phyloP scores from a whole-genome alignment of 2,329 filamentous ascomycete species.

The Trichoderma aggressivum region DNA sequence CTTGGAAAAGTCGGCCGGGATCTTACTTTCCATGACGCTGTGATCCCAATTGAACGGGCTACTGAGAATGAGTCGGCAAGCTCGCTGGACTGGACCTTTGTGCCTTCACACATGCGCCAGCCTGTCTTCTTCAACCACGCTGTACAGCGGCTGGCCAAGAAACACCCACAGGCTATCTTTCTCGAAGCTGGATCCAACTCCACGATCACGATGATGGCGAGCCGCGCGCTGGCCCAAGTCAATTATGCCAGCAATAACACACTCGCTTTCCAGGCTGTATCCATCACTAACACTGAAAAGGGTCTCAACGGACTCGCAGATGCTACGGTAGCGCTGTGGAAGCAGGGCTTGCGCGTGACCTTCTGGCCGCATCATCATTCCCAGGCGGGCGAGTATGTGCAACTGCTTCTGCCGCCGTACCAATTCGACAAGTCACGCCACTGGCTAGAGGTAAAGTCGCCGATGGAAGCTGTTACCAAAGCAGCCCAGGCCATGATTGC shows the following conservation, averaged over 20 bases:
- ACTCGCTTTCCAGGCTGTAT: not conserved
- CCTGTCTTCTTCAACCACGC: not conserved
- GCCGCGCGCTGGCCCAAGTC: not conserved
- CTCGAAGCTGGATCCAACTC: not conserved
- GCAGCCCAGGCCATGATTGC: not conserved
- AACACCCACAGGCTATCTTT: not conserved
- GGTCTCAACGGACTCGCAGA: not conserved
- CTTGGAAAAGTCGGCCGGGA: not conserved
- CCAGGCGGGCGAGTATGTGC: not conserved
- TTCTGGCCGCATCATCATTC: not conserved
- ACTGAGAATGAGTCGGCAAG: not conserved
- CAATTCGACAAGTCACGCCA: not conserved
- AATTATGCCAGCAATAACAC: not conserved
- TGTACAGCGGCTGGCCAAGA: not conserved
- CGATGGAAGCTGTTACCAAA: not conserved
- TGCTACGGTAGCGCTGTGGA: not conserved
- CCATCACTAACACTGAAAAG: not conserved
- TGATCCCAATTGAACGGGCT: not conserved
- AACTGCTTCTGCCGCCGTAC: not conserved
- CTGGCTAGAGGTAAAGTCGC: not conserved
- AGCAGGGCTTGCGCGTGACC: not conserved
- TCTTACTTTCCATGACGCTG: not conserved
- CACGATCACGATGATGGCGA: not conserved
- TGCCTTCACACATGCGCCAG: not conserved
- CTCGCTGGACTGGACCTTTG: not conserved